phyloP scores from a whole-genome alignment of 768 basidiomycete genomes.

The Boletellus sp. region DNA sequence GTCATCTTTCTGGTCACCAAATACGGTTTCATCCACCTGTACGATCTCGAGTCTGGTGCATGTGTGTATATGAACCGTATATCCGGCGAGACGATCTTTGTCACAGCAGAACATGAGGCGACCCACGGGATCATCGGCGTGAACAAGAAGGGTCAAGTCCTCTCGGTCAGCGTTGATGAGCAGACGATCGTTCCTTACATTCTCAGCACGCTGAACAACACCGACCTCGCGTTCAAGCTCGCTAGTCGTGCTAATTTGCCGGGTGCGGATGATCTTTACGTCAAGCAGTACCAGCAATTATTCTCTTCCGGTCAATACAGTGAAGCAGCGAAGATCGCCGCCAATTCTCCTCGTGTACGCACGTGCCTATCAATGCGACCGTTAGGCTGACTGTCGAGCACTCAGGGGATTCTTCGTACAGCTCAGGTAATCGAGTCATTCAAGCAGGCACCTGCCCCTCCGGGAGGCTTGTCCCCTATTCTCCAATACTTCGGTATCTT shows the following conservation, averaged over 20 bases:
- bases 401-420: slow-evolving; percentile 89
- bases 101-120: slow-evolving; percentile 93
- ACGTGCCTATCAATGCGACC: neutral
- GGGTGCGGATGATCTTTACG: slow-evolving; percentile 95
- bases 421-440: slow-evolving; percentile 95
- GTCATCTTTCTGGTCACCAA: slow-evolving; percentile 98
- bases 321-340: slow-evolving; percentile 96
- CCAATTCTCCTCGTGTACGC: slow-evolving; percentile 87
- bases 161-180: slow-evolving; percentile 96
- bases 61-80: slow-evolving; percentile 99
- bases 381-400: slow-evolving; percentile 3
- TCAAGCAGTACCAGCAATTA: slow-evolving; percentile 89
- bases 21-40: slow-evolving; percentile 98
- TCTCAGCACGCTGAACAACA: slow-evolving; percentile 89
- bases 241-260: slow-evolving; percentile 95
- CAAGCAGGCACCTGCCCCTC: slow-evolving; percentile 88
- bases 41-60: slow-evolving; percentile 94
- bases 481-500: slow-evolving; percentile 98
- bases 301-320: slow-evolving; percentile 86
- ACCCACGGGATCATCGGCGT: slow-evolving; percentile 97
- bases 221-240: slow-evolving; percentile 96
- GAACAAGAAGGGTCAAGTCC: slow-evolving; percentile 98
- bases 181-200: slow-evolving; percentile 95
- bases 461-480: slow-evolving; percentile 91
- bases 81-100: slow-evolving; percentile 98